Base-by-base conservation (phyloP, 768 basidiomycete species). In the Clitopilus passeckerianus region DNA sequence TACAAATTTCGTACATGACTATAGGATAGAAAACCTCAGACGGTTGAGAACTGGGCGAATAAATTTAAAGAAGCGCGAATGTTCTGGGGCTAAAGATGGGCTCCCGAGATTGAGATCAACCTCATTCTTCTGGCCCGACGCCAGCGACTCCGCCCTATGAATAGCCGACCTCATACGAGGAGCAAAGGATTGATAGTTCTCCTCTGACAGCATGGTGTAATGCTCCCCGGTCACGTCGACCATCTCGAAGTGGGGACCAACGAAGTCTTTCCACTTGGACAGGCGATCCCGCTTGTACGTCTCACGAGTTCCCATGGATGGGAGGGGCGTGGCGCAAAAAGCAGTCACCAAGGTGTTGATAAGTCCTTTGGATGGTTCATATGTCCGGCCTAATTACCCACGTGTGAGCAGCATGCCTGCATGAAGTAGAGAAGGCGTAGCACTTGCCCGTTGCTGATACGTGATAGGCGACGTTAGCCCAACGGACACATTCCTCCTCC, bases 191-290 rank as follows among this genome's bases (percentile, higher is more conserved):
- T 56, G 27, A 34, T 18, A 27, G 54, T 56, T 27, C 33, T 56
- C 23, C 33, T 56, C 54, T 9, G 54, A 56, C 9, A 56, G 23
- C 54, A 56, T 56, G 54, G 54, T 56, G 33, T 56, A 56, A 20
- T 56, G 54, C 33, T 56, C 54, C 54, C 54, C 54, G 34, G 6
- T 23, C 12, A 56, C 54, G 16, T 56, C 50, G 57, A 46, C 37
- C 37, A 41, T 41, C n/a, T 41, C 37, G n/a, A 41, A 41, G 37
- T 41, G 37, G 10, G 37, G 37, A 18, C 37, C 37, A 5, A 18
- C 12, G 10, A 15, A 41, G 37, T 41, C 37, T 46, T 27, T 56
- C 54, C 54, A 56, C 18, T 20, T 27, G 20, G 54, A 56, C 18
- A 56, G 20, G 24, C 54, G 23, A 34, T 56, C 54, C 5, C 54